Conservation (phyloP, 2,329 filamentous ascomycete species). For the Xylaria sp. region DNA sequence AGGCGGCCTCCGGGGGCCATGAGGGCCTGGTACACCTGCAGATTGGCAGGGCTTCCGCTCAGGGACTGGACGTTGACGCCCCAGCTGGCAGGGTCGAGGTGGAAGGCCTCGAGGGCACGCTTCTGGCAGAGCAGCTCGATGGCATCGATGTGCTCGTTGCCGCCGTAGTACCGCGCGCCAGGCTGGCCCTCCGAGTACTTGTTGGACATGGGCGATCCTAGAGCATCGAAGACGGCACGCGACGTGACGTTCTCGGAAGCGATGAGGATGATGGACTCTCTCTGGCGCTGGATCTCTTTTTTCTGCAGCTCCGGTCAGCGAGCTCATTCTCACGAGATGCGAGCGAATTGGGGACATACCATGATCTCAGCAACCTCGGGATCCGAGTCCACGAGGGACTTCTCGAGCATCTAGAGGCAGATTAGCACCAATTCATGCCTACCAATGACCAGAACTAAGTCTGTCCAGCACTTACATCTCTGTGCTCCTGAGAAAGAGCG, state of each 20-base stretch:
- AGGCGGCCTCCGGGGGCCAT: slow-evolving; percentile 95
- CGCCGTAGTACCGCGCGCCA: slow-evolving; percentile 97
- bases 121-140: slow-evolving; percentile 96
- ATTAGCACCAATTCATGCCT: slow-evolving; percentile 48
- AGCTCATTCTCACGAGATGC: background rate
- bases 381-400: slow-evolving; percentile 89
- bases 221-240: slow-evolving; percentile 95
- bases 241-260: slow-evolving; percentile 99
- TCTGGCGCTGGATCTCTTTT: slow-evolving; percentile 94
- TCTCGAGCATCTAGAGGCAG: slow-evolving; percentile 85
- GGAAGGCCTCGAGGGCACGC: slow-evolving; percentile 91
- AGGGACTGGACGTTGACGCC: slow-evolving; percentile 98
- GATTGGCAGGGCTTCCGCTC: slow-evolving; percentile 92
- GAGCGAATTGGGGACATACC: slow-evolving; percentile 65
- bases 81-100: slow-evolving; percentile 88
- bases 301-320: slow-evolving; percentile 63
- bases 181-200: slow-evolving; percentile 99
- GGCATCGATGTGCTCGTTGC: slow-evolving; percentile 98
- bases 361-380: slow-evolving; percentile 97
- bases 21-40: slow-evolving; percentile 97
- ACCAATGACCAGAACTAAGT: slow-evolving; percentile 19
- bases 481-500: slow-evolving; percentile 52
- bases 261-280: slow-evolving; percentile 98
- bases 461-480: slow-evolving; percentile 46
- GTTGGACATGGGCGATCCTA: slow-evolving; percentile 95